Evolutionary conservation across 441 rosid species (phyloP), one percentile per base, ranked within the genome.

Genomic region (Eruca vesicaria): DNA sequence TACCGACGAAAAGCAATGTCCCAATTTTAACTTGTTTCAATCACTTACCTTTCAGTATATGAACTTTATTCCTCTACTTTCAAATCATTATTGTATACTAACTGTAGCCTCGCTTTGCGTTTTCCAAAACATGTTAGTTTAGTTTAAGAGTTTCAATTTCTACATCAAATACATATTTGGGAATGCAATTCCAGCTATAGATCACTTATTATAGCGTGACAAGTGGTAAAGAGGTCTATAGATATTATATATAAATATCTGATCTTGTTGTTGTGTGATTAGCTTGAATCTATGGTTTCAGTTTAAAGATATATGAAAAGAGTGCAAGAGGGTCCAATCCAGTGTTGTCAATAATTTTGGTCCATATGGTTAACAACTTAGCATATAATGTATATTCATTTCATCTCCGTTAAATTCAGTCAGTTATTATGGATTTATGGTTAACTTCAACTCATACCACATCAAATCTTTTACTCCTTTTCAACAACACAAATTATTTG

Each of bases 281-380:
- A 64, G 76, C 73, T 79, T 64, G 75, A 86, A 82, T 57, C 7
- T 85, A 82, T 83, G 90, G 84, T 78, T 82, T 81, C 66, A 57
- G 67, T 83, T 84, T 81, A 84, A 84, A 87, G 86, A 83, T 12
- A 57, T 66, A 78, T 74, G 80, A 79, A 52, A 75, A 68, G 78
- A 82, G 81, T 82, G 67, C 56, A 64, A 71, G 73, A 61, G 81
- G 78, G 79, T 36, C 72, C 81, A 71, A 59, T 76, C 31, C 59
- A 36, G 56, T 72, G 79, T 74, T 77, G 59, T 82, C 78, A 58
- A 71, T 66, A 69, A 74, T 70, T 53, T 63, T 74, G 60, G 72
- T 64, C 53, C 31, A 55, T 26, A 76, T 84, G 84, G 82, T 71
- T 76, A 48, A 62, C 83, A 81, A 35, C 80, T 78, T 73, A 61